phyloP scores from a whole-genome alignment of 2,329 filamentous ascomycete genomes.

The Didymella lethalis region DNA sequence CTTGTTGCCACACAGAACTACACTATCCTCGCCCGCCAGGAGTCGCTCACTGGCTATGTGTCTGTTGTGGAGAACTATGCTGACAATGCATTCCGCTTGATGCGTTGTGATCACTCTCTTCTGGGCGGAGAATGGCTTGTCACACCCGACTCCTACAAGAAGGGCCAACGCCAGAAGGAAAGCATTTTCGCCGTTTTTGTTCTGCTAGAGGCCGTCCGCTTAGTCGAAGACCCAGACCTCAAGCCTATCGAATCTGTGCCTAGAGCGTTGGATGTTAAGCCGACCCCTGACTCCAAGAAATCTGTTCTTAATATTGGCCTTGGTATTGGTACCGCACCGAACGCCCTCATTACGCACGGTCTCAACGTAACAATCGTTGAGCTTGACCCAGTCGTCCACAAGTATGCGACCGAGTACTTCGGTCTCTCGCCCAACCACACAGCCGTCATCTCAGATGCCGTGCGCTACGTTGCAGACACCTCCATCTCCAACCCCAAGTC shows the following conservation, averaged over 20 bases:
- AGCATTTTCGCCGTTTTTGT: slow-evolving; percentile 96
- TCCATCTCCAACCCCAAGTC: slow-evolving; percentile 55
- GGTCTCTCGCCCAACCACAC: slow-evolving; percentile 78
- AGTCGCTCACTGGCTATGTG: slow-evolving; percentile 90
- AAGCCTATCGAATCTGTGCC: slow-evolving; percentile 10
- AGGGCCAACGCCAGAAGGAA: slow-evolving; percentile 69
- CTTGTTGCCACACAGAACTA: slow-evolving; percentile 70
- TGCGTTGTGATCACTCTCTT: slow-evolving; percentile 94
- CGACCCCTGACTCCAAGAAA: slow-evolving; percentile 69
- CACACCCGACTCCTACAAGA: slow-evolving; percentile 51
- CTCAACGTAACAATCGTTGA: slow-evolving; percentile 95
- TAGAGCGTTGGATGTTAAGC: slow-evolving; percentile 47
- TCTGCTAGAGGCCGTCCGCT: slow-evolving; percentile 88
- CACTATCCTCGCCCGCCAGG: slow-evolving; percentile 78
- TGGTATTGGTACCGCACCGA: slow-evolving; percentile 89
- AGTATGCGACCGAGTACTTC: slow-evolving; percentile 86
- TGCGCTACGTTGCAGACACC: slow-evolving; percentile 67
- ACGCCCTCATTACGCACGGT: slow-evolving; percentile 84
- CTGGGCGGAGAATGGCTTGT: slow-evolving; percentile 90
- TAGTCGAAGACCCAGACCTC: slow-evolving; percentile 64
- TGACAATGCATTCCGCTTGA: slow-evolving; percentile 74
- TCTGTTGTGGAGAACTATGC: slow-evolving; percentile 80
- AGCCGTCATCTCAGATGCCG: slow-evolving; percentile 82
- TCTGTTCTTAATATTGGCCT: slow-evolving; percentile 88
- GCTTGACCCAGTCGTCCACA: slow-evolving; percentile 87